Evolutionary conservation across 2,329 filamentous ascomycete genomes (phyloP).

Genomic region (Sarocladium kiliense): DNA sequence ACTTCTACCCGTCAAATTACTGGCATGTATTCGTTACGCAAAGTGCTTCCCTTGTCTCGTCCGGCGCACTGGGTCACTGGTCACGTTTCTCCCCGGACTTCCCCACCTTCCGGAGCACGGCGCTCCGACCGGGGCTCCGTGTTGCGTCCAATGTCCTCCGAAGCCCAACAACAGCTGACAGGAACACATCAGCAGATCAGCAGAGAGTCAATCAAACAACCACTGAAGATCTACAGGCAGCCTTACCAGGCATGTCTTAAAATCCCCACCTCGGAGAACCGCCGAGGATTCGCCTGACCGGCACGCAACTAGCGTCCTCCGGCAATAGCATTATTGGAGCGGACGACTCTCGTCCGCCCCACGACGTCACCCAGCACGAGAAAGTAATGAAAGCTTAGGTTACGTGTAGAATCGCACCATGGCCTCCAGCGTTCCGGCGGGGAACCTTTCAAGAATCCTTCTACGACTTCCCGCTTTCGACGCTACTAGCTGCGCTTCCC

Average conservation of each 20-base stretch:
- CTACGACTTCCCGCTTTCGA: background rate
- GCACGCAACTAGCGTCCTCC: background rate
- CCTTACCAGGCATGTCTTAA: background rate
- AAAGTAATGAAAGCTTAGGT: background rate
- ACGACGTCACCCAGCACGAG: background rate
- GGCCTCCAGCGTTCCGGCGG: background rate
- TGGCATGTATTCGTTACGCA: background rate
- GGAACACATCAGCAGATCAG: background rate
- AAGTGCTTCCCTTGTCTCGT: background rate
- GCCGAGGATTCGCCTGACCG: background rate
- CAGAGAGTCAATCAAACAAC: background rate
- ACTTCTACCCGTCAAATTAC: no score
- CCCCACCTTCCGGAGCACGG: conserved; percentile 3
- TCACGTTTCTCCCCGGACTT: background rate
- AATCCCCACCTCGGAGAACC: background rate
- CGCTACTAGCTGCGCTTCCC: background rate
- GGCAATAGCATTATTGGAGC: background rate
- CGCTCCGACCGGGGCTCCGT: conserved; percentile 1
- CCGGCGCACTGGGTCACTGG: background rate
- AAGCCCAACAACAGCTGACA: background rate
- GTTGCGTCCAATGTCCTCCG: background rate
- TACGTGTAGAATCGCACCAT: background rate
- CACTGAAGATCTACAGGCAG: background rate
- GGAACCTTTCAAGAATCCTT: background rate
- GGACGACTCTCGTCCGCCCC: conserved; percentile 6